Conservation (phyloP, 257 asterid species). For the Ligustrum vulgare region DNA sequence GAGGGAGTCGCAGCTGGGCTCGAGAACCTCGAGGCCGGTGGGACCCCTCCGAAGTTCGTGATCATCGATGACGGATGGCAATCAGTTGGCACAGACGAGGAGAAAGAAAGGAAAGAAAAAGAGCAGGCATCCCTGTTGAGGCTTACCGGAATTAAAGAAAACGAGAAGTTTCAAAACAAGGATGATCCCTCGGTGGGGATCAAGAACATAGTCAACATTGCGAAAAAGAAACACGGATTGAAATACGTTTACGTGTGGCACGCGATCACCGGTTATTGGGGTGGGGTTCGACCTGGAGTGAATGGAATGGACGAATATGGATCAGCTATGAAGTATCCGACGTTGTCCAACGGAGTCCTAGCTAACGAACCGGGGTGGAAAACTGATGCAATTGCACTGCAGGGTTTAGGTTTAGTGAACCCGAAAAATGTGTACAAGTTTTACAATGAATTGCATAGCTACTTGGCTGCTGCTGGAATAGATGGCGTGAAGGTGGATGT, state of each 20-base stretch:
- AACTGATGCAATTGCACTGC: slow-evolving; percentile 60
- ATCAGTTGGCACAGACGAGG: slow-evolving; percentile 34
- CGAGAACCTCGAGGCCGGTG: slow-evolving; percentile 38
- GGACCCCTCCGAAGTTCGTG: slow-evolving; percentile 43
- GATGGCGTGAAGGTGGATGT: slow-evolving; percentile 90
- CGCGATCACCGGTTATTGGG: slow-evolving; percentile 92
- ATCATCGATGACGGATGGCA: slow-evolving; percentile 59
- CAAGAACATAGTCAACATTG: slow-evolving; percentile 62
- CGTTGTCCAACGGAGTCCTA: slow-evolving; percentile 63
- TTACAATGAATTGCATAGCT: slow-evolving; percentile 78
- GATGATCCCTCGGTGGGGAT: slow-evolving; percentile 56
- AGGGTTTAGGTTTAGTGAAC: slow-evolving; percentile 77
- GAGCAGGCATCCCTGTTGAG: slow-evolving; percentile 30
- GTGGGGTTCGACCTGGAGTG: slow-evolving; percentile 79
- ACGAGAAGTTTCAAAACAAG: slow-evolving; percentile 52
- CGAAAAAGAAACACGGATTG: slow-evolving; percentile 70
- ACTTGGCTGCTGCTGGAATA: slow-evolving; percentile 68
- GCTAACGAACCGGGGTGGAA: slow-evolving; percentile 81
- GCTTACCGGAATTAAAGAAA: slow-evolving; percentile 45
- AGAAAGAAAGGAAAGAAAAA: background rate
- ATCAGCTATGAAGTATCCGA: slow-evolving; percentile 65
- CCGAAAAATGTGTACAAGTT: slow-evolving; percentile 74
- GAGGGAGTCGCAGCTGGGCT: slow-evolving; percentile 52
- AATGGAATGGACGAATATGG: slow-evolving; percentile 66
- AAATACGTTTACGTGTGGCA: slow-evolving; percentile 88